phyloP scores from a whole-genome alignment of 2,329 filamentous ascomycete genomes.

The Xylaria sp. region DNA sequence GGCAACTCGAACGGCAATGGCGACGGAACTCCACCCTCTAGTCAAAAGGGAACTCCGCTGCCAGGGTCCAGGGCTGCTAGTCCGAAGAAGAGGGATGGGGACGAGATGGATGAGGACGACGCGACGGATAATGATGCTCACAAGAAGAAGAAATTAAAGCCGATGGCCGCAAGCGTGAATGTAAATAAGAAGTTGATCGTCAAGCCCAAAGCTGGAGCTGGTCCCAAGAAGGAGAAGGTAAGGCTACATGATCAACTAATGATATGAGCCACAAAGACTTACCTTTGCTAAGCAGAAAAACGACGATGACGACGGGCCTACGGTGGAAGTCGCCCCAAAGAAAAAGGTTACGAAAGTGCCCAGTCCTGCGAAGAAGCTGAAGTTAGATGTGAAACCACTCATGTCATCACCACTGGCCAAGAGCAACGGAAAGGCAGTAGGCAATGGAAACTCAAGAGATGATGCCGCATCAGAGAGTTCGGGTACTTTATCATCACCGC shows the following conservation, averaged over 20 bases:
- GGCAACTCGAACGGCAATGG: conserved; percentile 58
- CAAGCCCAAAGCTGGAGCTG: conserved; percentile 58
- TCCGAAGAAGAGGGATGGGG: conserved; percentile 67
- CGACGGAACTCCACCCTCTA: conserved; percentile 69
- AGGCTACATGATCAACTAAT: conserved; percentile 60
- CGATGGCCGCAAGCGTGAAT: conserved; percentile 50
- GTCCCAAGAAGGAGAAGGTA: conserved; percentile 65
- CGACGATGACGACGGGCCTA: conserved; percentile 53
- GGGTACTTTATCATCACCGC: conserved; percentile 66
- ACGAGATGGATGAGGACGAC: conserved; percentile 65
- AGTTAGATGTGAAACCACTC: conserved; percentile 58
- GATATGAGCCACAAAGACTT: conserved; percentile 60
- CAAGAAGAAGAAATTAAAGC: conserved; percentile 70
- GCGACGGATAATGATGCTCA: conserved; percentile 61
- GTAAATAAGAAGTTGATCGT: conserved; percentile 68
- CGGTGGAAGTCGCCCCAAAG: conserved; percentile 56
- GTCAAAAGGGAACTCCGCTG: conserved; percentile 70
- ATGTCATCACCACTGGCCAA: conserved; percentile 61
- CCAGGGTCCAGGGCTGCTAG: conserved; percentile 65
- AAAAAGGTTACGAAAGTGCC: conserved; percentile 56
- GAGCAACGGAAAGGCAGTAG: conserved; percentile 57
- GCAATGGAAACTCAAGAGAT: conserved; percentile 45
- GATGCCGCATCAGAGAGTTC: conserved; percentile 68
- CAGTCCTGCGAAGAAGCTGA: conserved; percentile 60
- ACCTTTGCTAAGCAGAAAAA: conserved; percentile 43